A percentile compares a stretch with the other conserved stretches of the same genome.
These are phyloP conservation scores for Collybia nuda DNA, from an alignment of 768 basidiomycete genomes.

Conservation along the genomic window DNA sequence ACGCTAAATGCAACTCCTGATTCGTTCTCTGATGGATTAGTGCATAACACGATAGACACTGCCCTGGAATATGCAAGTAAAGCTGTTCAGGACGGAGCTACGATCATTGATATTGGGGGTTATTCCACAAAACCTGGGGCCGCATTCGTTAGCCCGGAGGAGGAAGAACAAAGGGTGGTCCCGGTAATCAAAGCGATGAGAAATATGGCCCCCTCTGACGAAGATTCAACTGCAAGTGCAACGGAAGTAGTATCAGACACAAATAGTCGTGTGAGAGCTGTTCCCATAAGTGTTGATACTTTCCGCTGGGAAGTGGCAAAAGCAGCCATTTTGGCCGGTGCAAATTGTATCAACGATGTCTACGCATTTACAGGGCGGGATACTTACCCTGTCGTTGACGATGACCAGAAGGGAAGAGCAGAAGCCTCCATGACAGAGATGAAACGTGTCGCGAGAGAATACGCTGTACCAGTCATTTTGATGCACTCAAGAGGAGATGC, in stretches of 20 bases:
- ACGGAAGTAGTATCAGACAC: background rate
- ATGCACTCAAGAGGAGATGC: constrained; percentile 96
- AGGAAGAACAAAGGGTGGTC: constrained; percentile 73
- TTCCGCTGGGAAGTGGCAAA: constrained; percentile 83
- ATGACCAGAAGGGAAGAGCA: constrained; percentile 27
- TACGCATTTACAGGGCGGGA: constrained; percentile 73
- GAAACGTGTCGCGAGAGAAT: constrained; percentile 61
- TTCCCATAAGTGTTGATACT: constrained; percentile 83
- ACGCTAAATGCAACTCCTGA: constrained; percentile 94
- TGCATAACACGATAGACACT: constrained; percentile 46
- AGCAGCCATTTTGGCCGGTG: constrained; percentile 76
- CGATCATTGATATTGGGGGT: constrained; percentile 91
- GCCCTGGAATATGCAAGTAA: constrained; percentile 53
- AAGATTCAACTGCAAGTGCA: constrained; percentile 3
- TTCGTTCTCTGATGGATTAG: constrained; percentile 90
- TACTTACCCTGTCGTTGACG: constrained; percentile 27
- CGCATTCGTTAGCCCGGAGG: constrained; percentile 57
- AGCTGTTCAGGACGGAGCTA: constrained; percentile 57
- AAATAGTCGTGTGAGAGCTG: constrained; percentile 14
- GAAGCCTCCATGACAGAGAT: constrained; percentile 52
- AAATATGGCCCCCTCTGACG: background rate
- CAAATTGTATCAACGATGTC: constrained; percentile 94
- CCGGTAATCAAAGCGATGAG: constrained; percentile 64
- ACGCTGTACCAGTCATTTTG: constrained; percentile 78
- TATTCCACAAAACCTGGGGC: constrained; percentile 90